Evolutionary conservation across 176 grass and related monocot species (phyloP).

Genomic region (Alloteropsis semialata): DNA sequence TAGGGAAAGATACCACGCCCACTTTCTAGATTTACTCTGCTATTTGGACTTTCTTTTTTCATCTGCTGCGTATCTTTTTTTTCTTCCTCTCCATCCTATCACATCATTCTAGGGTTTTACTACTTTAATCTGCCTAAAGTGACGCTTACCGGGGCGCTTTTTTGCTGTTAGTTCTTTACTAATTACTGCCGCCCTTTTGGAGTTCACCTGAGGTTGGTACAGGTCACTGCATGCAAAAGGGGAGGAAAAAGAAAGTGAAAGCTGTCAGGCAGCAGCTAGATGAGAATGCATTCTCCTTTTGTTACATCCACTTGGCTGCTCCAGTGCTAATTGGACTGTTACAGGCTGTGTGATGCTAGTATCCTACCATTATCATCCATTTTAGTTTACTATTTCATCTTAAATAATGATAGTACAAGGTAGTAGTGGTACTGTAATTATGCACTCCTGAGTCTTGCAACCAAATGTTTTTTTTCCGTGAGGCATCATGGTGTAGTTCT

Average conservation of each 20-base stretch:
- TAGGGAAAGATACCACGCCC: constrained; percentile 50
- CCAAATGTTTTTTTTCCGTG: neutral
- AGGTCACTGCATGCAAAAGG: neutral
- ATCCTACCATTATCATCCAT: neutral
- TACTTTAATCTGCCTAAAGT: neutral
- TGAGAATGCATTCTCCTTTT: neutral
- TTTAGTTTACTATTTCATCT: neutral
- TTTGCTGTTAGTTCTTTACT: neutral
- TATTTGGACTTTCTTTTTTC: constrained; percentile 30
- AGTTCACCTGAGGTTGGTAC: constrained; percentile 23
- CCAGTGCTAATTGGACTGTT: neutral
- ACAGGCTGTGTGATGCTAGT: neutral
- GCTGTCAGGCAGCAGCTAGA: constrained; percentile 11
- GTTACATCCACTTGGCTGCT: constrained; percentile 16
- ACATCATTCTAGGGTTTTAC: neutral
- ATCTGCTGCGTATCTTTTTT: neutral
- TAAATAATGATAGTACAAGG: neutral
- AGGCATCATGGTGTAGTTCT: neutral
- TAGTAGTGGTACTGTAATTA: neutral
- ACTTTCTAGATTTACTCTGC: constrained; percentile 54
- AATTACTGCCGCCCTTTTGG: constrained; percentile 28
- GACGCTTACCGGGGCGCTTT: neutral
- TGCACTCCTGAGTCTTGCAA: neutral
- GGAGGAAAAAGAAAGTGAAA: constrained; percentile 1
- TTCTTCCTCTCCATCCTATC: too few species aligned